A percentile compares a stretch with the other conserved stretches of the same genome.
Conservation (phyloP, 2,329 filamentous ascomycete genomes). For the Mollisia scopiformis region DNA sequence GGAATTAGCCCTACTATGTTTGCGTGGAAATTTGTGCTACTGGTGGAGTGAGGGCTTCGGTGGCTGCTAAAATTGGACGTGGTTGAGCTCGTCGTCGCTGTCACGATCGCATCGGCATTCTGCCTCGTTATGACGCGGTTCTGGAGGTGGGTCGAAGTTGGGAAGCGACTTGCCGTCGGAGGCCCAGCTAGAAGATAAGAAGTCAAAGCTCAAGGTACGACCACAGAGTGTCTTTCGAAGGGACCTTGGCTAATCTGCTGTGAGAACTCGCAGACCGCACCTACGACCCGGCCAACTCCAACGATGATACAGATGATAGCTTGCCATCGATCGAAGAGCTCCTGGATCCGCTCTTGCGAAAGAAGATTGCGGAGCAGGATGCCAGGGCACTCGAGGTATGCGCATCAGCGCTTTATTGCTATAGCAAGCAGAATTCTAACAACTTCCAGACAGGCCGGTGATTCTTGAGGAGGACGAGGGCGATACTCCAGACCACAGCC, state of each 20-base stretch:
- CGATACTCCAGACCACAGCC: background rate
- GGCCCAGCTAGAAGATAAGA: no score
- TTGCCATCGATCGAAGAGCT: constrained; percentile 6
- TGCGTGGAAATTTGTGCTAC: no score
- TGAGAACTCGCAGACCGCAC: background rate
- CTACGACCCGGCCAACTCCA: background rate
- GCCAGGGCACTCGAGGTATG: constrained; percentile 6
- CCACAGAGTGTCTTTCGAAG: background rate
- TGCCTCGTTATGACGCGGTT: no score
- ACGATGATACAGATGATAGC: background rate
- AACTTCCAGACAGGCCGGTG: constrained; percentile 1
- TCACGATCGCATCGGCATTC: no score
- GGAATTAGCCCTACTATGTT: no score
- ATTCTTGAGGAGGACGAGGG: constrained; percentile 10
- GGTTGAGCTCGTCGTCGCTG: no score
- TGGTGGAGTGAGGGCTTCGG: no score
- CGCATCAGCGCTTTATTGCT: constrained; percentile 1
- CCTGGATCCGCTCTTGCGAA: background rate
- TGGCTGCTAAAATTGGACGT: no score
- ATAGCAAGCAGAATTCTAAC: constrained; percentile 5
- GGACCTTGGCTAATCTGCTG: constrained; percentile 1
- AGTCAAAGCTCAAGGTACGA: background rate
- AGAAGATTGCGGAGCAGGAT: background rate
- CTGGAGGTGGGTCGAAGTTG: no score
- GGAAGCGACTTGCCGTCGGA: no score